These are phyloP conservation scores for Pythium plurisporium DNA, from an alignment of 352 stramenopile species.

Conservation along the genomic window DNA sequence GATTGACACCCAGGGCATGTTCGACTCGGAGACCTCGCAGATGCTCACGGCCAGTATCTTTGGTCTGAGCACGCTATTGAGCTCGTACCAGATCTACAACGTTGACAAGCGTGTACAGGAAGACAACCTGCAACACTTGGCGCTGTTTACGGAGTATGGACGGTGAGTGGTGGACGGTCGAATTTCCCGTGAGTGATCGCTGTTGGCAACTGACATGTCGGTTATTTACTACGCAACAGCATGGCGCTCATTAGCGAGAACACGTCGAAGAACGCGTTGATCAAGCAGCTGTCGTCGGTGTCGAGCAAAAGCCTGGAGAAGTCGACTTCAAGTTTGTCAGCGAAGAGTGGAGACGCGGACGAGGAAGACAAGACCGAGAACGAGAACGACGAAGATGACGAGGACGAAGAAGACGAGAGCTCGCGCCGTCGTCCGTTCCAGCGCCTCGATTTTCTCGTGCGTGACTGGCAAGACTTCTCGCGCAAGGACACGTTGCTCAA, in stretches of 20 bases:
- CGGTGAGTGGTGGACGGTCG: conserved; percentile 47
- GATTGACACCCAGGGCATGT: conserved; percentile 99
- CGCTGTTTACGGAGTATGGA: conserved; percentile 99
- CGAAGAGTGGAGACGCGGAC: conserved; percentile 22
- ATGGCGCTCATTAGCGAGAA: conserved; percentile 62
- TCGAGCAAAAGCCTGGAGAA: conserved; percentile 33
- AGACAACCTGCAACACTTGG: conserved; percentile 98
- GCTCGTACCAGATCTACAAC: conserved; percentile 99
- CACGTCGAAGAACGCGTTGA: conserved; percentile 21
- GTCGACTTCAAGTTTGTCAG: conserved; percentile 31
- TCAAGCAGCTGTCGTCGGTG: conserved; percentile 16
- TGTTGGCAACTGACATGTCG: too few species aligned
- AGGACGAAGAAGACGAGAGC: conserved; percentile 30
- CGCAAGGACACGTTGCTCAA: conserved; percentile 84
- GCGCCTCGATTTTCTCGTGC: conserved; percentile 97
- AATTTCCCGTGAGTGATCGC: too few species aligned
- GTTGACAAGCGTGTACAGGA: conserved; percentile 99
- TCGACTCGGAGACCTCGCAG: conserved; percentile 98
- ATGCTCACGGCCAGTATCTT: conserved; percentile 99
- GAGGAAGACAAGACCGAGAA: conserved; percentile 12
- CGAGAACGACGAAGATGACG: conserved; percentile 12
- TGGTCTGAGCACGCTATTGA: conserved; percentile 95
- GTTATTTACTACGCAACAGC: too few species aligned
- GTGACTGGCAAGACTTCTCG: conserved; percentile 98
- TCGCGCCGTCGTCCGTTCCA: conserved; percentile 89